phyloP scores from a whole-genome alignment of 176 grass and related monocot species.

The Panicum miliaceum region DNA sequence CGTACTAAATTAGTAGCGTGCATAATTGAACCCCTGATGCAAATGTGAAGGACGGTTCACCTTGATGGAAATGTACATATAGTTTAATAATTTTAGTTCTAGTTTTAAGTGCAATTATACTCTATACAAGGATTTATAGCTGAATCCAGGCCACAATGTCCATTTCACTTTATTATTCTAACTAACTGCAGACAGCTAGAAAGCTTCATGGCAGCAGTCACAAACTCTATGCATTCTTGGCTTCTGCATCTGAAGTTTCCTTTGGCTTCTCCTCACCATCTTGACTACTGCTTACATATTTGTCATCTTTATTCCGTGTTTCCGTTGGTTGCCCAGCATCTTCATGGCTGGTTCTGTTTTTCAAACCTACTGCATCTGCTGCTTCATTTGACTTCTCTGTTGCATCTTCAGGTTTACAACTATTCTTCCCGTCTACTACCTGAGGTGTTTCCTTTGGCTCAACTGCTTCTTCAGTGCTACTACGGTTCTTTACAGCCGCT shows the following conservation, averaged over 20 bases:
- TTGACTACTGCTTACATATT: background rate
- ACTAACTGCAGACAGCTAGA: background rate
- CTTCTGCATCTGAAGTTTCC: background rate
- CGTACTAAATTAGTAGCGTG: background rate
- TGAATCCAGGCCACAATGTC: background rate
- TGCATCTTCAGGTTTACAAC: background rate
- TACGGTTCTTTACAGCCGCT: background rate
- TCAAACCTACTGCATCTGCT: background rate
- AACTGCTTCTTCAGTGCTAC: background rate
- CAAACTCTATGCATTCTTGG: constrained; percentile 36
- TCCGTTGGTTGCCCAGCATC: background rate
- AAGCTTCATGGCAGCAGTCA: background rate
- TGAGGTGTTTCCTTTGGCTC: background rate
- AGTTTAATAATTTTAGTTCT: background rate
- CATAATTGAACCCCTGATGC: background rate
- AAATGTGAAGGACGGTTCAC: background rate
- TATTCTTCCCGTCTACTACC: background rate
- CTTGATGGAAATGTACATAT: background rate
- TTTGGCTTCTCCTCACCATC: constrained; percentile 5
- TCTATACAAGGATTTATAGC: background rate
- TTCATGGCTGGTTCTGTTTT: background rate
- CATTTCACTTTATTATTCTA: constrained; percentile 12
- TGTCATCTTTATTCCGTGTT: background rate
- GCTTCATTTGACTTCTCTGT: background rate
- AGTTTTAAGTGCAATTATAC: background rate